These are phyloP conservation scores for Leptosphaerulina australis DNA, from an alignment of 2,329 filamentous ascomycete genomes.

Conservation along the genomic window DNA sequence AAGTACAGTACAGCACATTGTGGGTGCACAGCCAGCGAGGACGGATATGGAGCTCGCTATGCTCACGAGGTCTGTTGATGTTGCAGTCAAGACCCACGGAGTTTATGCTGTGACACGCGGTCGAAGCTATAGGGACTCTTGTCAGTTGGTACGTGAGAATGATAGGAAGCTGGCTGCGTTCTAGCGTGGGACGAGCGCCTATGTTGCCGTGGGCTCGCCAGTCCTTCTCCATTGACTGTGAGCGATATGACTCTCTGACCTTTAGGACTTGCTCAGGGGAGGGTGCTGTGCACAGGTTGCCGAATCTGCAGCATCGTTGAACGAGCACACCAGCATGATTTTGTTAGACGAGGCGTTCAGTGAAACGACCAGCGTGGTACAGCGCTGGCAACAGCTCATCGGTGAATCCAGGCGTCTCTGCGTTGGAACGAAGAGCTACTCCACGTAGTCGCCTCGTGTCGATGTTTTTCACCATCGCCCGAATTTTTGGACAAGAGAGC, in stretches of 20 bases:
- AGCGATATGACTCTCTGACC: slow-evolving; percentile 3
- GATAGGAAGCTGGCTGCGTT: slow-evolving; percentile 3
- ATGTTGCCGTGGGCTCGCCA: slow-evolving; percentile 16
- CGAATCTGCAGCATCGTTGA: slow-evolving; percentile 14
- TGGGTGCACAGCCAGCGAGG: slow-evolving; percentile 19
- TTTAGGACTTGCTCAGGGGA: slow-evolving; percentile 14
- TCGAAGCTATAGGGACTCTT: slow-evolving; percentile 12
- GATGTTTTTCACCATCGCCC: background rate
- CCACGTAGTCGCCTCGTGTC: slow-evolving; percentile 3
- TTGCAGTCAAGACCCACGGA: slow-evolving; percentile 18
- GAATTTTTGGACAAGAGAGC: background rate
- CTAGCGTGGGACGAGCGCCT: slow-evolving; percentile 17
- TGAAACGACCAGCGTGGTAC: slow-evolving; percentile 9
- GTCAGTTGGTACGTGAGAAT: slow-evolving; percentile 24
- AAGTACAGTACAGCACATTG: background rate
- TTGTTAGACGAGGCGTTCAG: slow-evolving; percentile 6
- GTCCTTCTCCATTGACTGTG: background rate
- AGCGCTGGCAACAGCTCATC: slow-evolving; percentile 7
- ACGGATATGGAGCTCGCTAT: slow-evolving; percentile 13
- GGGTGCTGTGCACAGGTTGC: slow-evolving; percentile 20
- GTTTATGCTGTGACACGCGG: slow-evolving; percentile 14
- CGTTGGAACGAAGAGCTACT: background rate
- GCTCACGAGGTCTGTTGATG: slow-evolving; percentile 14
- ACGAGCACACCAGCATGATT: slow-evolving; percentile 19
- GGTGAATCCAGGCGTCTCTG: slow-evolving; percentile 5